Base-by-base conservation (phyloP, 192 early-diverging fungal species). In the Backusella tuberculispora region DNA sequence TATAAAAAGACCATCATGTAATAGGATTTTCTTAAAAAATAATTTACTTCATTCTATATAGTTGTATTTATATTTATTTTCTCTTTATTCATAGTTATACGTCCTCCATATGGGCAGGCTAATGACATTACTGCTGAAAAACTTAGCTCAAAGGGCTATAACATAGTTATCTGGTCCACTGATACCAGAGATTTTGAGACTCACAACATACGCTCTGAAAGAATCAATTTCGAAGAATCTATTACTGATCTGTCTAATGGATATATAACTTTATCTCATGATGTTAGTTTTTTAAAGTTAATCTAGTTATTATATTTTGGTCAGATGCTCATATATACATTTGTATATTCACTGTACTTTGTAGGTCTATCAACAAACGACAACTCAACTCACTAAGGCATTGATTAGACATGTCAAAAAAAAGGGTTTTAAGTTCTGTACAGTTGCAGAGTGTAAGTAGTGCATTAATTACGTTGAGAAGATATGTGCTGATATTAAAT, bases 81-180 rank as follows among this genome's bases (percentile, higher is more conserved):
- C n/a, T 69, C 8, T 69, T 53, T 3, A 29, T 63, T 60, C 8
- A 38, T 47, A 78, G 76, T 63, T 66, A 81, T 85, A 77, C 78
- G 84, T 13, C 84, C 84, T 9, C 81, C 82, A 3, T 83, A 79
- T 48, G 84, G 84, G 5, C 72, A 78, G 24, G 77, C 76, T 29
- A 81, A 78, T 6, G 66, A 69, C 9, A 45, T 40, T 13, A 75
- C 78, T 6, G 37, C 80, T 0, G 41, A 69, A 4, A 72, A 69
- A 21, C 42, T 85, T 10, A 72, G 63, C 21, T 10, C 3, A 5
- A 40, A 74, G 17, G 81, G 74, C 1, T 85, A 85, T 60, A 82
- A 71, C 13, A 74, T 85, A 14, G 48, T 83, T 29, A 76, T 73
- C 24, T 85, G 84, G 84, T 79, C 81, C 14, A 66, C 81, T 0